Conservation (phyloP, 345 rosid species). For the Eucalyptus curtisii region DNA sequence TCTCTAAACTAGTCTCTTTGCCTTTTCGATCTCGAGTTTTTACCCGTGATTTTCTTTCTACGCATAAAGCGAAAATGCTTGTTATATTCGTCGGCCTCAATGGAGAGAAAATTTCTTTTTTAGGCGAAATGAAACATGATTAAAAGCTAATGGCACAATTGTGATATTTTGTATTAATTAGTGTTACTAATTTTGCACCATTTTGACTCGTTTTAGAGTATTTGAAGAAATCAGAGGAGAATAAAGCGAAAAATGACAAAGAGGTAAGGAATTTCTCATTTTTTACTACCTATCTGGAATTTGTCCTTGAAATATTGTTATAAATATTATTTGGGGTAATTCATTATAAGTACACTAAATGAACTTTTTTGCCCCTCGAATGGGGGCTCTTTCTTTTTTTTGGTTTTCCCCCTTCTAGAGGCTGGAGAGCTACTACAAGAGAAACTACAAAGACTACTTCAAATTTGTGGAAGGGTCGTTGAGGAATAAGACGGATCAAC, state of each 20-base stretch:
- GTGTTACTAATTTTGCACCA: not conserved
- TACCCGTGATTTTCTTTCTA: not conserved
- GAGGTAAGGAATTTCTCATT: conserved; percentile 34
- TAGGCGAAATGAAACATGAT: not conserved
- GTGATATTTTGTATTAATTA: too few relatives aligned
- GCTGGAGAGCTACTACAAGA: conserved; percentile 69
- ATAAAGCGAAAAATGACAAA: conserved; percentile 72
- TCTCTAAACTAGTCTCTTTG: not conserved
- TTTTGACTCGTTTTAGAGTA: conserved; percentile 24
- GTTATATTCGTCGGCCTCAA: not conserved
- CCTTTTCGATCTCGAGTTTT: not conserved
- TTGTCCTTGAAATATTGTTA: not conserved
- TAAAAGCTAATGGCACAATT: not conserved
- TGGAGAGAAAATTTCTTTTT: not conserved
- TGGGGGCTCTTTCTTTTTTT: not conserved
- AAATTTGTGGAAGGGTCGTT: conserved; percentile 63
- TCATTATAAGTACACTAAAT: not conserved
- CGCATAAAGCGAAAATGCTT: rapidly evolving
- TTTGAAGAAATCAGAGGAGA: conserved; percentile 78
- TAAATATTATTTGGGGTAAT: not conserved
- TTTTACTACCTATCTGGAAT: not conserved
- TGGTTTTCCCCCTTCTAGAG: conserved; percentile 20
- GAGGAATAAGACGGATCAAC: conserved; percentile 48
- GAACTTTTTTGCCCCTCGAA: not conserved
- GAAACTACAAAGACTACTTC: conserved; percentile 86